These are phyloP conservation scores for Apophysomyces trapeziformis DNA, from an alignment of 371 early-diverging fungal species.

Conservation along the genomic window DNA sequence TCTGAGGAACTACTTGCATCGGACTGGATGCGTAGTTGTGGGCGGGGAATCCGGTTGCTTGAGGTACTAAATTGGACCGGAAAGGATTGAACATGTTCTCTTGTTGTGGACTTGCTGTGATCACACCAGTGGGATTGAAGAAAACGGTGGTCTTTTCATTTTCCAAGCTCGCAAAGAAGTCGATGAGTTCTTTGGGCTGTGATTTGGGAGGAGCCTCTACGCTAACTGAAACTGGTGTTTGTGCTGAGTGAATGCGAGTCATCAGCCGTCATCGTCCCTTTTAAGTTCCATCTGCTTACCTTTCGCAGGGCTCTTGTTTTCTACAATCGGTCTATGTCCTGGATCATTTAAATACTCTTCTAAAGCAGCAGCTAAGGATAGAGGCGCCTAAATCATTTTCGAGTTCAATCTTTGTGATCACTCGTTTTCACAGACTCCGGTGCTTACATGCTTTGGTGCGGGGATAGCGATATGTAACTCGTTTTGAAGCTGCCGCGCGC, in stretches of 20 bases:
- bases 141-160: conserved; percentile 59
- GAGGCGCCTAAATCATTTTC: conserved; percentile 66
- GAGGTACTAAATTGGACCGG: conserved; percentile 8
- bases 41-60: not conserved
- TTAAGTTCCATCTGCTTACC: too few relatives aligned
- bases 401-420: not conserved
- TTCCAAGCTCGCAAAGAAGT: conserved; percentile 80
- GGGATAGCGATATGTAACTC: conserved; percentile 82
- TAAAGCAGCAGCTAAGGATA: conserved; percentile 80
- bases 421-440: not conserved
- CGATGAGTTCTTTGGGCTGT: conserved; percentile 65
- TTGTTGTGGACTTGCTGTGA: conserved; percentile 2
- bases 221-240: not conserved
- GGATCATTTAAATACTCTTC: conserved; percentile 85
- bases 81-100: conserved; percentile 11
- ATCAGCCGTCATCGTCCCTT: not conserved
- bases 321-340: conserved; percentile 64
- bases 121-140: conserved; percentile 31
- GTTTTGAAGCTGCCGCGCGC: conserved; percentile 72
- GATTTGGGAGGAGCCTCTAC: conserved; percentile 7
- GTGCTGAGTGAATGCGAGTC: conserved; percentile 6
- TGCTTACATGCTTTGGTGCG: conserved; percentile 76
- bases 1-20: conserved; percentile 12
- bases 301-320: conserved; percentile 12
- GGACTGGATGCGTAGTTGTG: not conserved